Evolutionary conservation across 106 monocot species (phyloP), one percentile per base, ranked within the genome.

Genomic region (Vanilla planifolia): DNA sequence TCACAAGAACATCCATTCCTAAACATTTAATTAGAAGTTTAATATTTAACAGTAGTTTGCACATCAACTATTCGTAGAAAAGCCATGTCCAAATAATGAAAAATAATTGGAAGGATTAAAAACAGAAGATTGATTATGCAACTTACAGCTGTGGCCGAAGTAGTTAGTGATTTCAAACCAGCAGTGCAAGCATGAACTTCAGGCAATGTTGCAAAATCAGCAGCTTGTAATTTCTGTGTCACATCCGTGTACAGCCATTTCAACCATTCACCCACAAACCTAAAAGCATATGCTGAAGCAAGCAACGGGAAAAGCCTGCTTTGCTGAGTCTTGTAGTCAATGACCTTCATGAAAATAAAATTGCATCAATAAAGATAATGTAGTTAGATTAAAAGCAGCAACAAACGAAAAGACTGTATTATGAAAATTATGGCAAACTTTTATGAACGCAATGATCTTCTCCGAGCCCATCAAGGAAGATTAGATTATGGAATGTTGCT

Each of bases 171-270:
- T 70, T 96, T 96, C 71, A 96, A 67, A 44, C 95, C 95, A 77
- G 95, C 90, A 21, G 95, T 96, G 74, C 95, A 96, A 20, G 95
- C 95, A 87, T 96, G 95, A 40, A 71, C 95, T 60, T 96, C 95
- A 53, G 86, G 83, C 51, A 96, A 69, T 41, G 95, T 96, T 27
- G 95, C 81, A 63, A 90, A 96, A 55, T 96, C 95, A 63, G 70
- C 87, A 6, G 78, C 75, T 70, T 86, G 75, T 43, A 96, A 67
- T 69, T 79, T 86, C 59, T 80, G 73, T 16, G 74, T 86, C 47
- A 96, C 90, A 72, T 96, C 95, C 11, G 69, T 65, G 59, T 96
- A 96, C 33, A 96, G 77, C 86, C 86, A 86, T 43, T 90, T 81
- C 67, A 96, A 70, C 95, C 95, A 96, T 55, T 96, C 86, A 35